Evolutionary conservation across 1,284 basidiomycete species (phyloP).

Genomic region (Agroathelia rolfsii): DNA sequence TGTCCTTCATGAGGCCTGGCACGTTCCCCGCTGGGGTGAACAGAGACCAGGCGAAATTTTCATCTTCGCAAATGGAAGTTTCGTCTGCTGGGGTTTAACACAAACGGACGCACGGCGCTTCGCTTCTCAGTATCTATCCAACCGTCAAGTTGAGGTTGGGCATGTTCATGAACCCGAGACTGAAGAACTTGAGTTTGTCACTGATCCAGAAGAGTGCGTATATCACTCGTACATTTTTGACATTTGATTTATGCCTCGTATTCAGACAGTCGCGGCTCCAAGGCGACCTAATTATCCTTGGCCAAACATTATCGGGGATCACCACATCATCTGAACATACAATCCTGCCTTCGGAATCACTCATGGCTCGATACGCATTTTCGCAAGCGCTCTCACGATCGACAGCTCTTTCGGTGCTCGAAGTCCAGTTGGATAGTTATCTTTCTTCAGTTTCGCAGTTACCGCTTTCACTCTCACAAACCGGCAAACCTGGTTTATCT

Average conservation of each 20-base stretch:
- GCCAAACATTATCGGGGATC: constrained; percentile 35
- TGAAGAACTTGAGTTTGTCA: constrained; percentile 85
- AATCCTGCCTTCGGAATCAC: constrained; percentile 51
- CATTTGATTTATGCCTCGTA: constrained; percentile 2
- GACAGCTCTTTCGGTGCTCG: constrained; percentile 75
- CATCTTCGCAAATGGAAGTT: constrained; percentile 76
- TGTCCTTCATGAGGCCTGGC: constrained; percentile 64
- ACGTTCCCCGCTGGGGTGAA: constrained; percentile 64
- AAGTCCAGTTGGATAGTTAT: constrained; percentile 74
- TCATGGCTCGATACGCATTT: constrained; percentile 80
- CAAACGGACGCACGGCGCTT: constrained; percentile 71
- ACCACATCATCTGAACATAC: constrained; percentile 34
- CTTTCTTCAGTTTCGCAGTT: constrained; percentile 71
- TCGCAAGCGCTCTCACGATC: constrained; percentile 84
- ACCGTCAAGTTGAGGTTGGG: constrained; percentile 48
- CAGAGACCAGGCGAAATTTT: constrained; percentile 78
- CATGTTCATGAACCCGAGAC: constrained; percentile 67
- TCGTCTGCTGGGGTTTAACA: constrained; percentile 83
- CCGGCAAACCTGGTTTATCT: constrained; percentile 73
- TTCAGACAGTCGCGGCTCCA: constrained; percentile 71
- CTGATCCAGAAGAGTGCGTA: constrained; percentile 76
- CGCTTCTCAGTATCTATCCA: constrained; percentile 44
- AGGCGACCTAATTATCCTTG: constrained; percentile 86
- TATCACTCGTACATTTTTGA: constrained; percentile 10
- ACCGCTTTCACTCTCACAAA: constrained; percentile 64